A percentile compares a stretch with the other conserved stretches of the same genome.
Conservation (phyloP, 2,329 filamentous ascomycete genomes). For the Neocucurbitaria cava region DNA sequence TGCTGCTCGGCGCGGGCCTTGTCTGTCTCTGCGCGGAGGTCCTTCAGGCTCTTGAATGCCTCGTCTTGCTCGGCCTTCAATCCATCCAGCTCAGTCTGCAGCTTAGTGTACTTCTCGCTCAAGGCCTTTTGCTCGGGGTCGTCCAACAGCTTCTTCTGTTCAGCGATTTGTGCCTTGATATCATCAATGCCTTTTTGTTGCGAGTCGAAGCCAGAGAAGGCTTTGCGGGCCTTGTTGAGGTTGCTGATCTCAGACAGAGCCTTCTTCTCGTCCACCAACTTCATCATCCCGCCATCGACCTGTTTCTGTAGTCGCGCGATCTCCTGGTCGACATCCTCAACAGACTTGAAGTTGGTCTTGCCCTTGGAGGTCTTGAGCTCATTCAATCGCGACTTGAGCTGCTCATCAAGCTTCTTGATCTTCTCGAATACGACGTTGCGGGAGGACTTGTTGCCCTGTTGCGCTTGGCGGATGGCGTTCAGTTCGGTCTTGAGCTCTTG, state of each 20-base stretch:
- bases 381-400: constrained; percentile 80
- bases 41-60: constrained; percentile 85
- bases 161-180: constrained; percentile 84
- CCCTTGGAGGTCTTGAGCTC: constrained; percentile 87
- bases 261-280: constrained; percentile 97
- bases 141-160: constrained; percentile 86
- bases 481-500: constrained; percentile 84
- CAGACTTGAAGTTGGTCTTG: constrained; percentile 83
- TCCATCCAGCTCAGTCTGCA: constrained; percentile 85
- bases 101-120: constrained; percentile 81
- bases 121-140: constrained; percentile 90
- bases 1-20: constrained; percentile 86
- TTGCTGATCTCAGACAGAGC: constrained; percentile 80
- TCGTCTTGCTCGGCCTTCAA: constrained; percentile 94
- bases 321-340: constrained; percentile 85
- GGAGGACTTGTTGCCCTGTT: constrained; percentile 84
- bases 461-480: constrained; percentile 83
- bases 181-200: constrained; percentile 89
- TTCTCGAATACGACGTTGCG: constrained; percentile 82
- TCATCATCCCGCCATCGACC: constrained; percentile 89
- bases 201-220: constrained; percentile 83
- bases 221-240: constrained; percentile 89
- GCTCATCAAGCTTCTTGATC: constrained; percentile 89
- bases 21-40: constrained; percentile 83
- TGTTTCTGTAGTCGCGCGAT: constrained; percentile 82